A percentile compares a stretch with the other conserved stretches of the same genome.
Conservation (phyloP, 73 alveolate species). For the Blepharisma japonicum region DNA sequence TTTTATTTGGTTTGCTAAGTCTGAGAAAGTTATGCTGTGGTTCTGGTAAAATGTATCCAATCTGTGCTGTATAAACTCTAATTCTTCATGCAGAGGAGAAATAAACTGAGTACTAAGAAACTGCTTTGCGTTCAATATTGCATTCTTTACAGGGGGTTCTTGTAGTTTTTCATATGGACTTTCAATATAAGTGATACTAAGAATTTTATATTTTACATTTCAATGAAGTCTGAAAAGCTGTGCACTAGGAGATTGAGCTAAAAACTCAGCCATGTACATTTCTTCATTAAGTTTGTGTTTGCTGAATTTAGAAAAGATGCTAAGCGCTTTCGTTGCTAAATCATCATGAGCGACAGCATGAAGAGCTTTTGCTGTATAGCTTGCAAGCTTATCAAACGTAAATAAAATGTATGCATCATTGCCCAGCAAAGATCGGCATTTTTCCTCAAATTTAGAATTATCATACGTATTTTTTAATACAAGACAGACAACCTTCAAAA, state of each 20-base stretch:
- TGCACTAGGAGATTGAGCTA: neutral
- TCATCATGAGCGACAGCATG: neutral
- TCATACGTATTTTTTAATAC: neutral
- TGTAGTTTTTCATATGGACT: neutral
- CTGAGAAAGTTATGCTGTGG: neutral
- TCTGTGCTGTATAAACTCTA: neutral
- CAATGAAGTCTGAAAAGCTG: constrained; percentile 13
- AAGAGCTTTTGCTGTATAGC: neutral
- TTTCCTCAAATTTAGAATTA: neutral
- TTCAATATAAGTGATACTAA: neutral
- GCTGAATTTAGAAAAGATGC: neutral
- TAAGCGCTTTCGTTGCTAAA: neutral
- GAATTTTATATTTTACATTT: neutral
- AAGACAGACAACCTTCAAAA: neutral
- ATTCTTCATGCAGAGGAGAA: neutral
- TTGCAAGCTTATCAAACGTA: neutral
- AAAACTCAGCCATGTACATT: neutral
- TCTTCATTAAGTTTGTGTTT: neutral
- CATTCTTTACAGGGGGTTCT: neutral
- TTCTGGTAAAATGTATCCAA: neutral
- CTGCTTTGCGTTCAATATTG: neutral
- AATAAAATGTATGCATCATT: neutral
- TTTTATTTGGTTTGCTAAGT: neutral
- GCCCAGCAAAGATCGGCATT: constrained; percentile 2
- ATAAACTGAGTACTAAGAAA: neutral